Conservation (phyloP, 2,329 filamentous ascomycete genomes). For the Escovopsis sp. region DNA sequence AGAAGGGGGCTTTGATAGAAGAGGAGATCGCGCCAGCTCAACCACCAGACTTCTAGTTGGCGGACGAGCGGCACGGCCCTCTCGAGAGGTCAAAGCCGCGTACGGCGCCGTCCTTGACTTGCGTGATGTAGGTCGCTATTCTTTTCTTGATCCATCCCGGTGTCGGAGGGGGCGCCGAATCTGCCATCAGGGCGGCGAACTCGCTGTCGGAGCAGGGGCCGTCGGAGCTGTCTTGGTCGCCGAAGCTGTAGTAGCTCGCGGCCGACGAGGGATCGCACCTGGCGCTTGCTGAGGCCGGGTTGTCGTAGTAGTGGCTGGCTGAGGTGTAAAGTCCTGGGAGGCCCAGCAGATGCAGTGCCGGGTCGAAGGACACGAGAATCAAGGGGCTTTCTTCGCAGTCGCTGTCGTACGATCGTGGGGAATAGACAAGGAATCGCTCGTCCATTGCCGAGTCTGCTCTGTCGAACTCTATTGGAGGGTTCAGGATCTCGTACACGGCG, state of each 20-base stretch:
- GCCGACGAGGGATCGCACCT: no score
- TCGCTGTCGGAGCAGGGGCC: no score
- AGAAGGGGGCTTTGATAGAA: no score
- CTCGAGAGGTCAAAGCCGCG: conserved; percentile 3
- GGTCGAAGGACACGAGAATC: conserved; percentile 17
- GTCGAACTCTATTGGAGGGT: conserved; percentile 15
- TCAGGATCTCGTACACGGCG: conserved; percentile 22
- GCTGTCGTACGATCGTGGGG: conserved; percentile 8
- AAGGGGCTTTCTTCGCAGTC: conserved; percentile 8
- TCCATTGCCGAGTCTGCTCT: conserved; percentile 27
- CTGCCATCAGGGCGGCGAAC: no score
- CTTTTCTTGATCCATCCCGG: neutral
- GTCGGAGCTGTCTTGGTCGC: no score
- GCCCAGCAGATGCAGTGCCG: conserved; percentile 10
- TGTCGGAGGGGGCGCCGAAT: neutral
- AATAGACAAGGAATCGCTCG: conserved; percentile 32
- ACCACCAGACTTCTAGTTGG: no score
- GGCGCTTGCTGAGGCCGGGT: no score
- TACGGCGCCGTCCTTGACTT: neutral
- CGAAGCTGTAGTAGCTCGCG: no score
- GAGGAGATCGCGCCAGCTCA: no score
- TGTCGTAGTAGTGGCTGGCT: neutral
- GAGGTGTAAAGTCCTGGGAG: conserved; percentile 5
- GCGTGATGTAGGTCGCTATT: neutral
- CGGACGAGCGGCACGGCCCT: neutral